phyloP scores from a whole-genome alignment of 2,329 filamentous ascomycete species.

The Fusarium sp. region DNA sequence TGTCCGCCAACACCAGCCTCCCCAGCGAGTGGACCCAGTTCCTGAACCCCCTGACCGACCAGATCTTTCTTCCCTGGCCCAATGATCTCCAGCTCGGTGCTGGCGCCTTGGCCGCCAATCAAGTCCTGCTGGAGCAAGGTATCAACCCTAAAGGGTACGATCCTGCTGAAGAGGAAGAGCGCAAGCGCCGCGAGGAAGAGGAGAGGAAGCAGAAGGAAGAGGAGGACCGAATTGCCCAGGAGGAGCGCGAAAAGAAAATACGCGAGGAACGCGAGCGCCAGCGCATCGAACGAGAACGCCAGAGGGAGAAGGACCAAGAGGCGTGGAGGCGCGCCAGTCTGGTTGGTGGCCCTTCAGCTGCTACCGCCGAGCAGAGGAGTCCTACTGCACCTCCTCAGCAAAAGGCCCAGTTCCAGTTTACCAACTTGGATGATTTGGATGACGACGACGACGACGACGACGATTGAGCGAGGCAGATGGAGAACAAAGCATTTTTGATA shows the following conservation, averaged over 20 bases:
- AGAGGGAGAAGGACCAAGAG: conserved; percentile 54
- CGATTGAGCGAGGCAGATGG: conserved; percentile 37
- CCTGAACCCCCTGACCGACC: conserved; percentile 64
- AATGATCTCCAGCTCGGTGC: conserved; percentile 72
- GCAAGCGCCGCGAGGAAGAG: conserved; percentile 61
- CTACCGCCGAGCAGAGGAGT: conserved; percentile 40
- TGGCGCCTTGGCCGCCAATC: conserved; percentile 72
- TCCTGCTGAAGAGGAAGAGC: conserved; percentile 63
- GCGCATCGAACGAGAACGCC: conserved; percentile 55
- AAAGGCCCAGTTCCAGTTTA: conserved; percentile 65
- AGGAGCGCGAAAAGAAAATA: conserved; percentile 55
- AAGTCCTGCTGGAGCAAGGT: conserved; percentile 68
- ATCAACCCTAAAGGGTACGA: conserved; percentile 69
- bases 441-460: conserved; percentile 54
- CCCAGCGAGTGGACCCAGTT: conserved; percentile 59
- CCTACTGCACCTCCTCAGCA: conserved; percentile 49
- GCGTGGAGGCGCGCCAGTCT: conserved; percentile 54
- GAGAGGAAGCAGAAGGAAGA: conserved; percentile 58
- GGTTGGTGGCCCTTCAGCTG: conserved; percentile 40
- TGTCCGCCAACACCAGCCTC: conserved; percentile 53
- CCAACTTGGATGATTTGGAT: conserved; percentile 62
- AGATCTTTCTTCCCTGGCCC: conserved; percentile 81
- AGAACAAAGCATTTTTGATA: conserved; percentile 5
- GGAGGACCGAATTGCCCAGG: conserved; percentile 55
- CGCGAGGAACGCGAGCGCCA: conserved; percentile 52